Percentiles rank a stretch among this genome's conserved stretches.
Conservation (phyloP, 2,329 filamentous ascomycete species). For the Botrytis galanthina region DNA sequence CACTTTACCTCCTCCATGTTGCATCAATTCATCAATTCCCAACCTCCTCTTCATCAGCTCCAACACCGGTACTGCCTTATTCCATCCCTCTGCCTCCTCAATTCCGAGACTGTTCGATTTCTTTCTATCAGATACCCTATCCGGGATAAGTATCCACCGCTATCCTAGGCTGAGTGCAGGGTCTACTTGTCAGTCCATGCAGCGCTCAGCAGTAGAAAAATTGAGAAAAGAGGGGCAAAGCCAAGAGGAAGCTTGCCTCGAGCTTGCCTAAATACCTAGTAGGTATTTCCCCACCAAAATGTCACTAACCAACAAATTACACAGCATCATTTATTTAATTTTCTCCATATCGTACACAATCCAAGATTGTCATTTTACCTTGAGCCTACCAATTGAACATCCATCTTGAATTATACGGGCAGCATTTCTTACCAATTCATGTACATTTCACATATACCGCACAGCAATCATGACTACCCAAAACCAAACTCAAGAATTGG, state of each 20-base stretch:
- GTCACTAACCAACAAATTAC: background rate
- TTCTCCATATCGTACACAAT: background rate
- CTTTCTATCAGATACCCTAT: background rate
- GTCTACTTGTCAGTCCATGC: constrained; percentile 14
- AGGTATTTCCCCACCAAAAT: constrained; percentile 9
- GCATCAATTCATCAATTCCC: background rate
- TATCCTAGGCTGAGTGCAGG: background rate
- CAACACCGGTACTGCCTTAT: too few relatives aligned
- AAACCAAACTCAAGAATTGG: constrained; percentile 18
- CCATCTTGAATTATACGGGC: background rate
- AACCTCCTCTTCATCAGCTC: background rate
- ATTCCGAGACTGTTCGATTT: background rate
- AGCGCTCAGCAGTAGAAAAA: background rate
- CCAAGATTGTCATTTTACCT: background rate
- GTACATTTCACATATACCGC: background rate
- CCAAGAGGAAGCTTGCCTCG: background rate
- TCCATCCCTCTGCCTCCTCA: background rate
- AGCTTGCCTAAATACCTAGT: too few relatives aligned
- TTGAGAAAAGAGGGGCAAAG: constrained; percentile 12
- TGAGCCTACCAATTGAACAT: background rate
- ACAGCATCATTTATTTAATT: background rate
- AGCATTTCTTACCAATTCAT: background rate
- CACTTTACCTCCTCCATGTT: background rate
- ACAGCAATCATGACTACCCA: constrained; percentile 17
- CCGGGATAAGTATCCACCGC: background rate